Percentiles rank a stretch among this genome's conserved stretches.
phyloP scores from a whole-genome alignment of 768 basidiomycete genomes.

The Dentipellis fragilis region DNA sequence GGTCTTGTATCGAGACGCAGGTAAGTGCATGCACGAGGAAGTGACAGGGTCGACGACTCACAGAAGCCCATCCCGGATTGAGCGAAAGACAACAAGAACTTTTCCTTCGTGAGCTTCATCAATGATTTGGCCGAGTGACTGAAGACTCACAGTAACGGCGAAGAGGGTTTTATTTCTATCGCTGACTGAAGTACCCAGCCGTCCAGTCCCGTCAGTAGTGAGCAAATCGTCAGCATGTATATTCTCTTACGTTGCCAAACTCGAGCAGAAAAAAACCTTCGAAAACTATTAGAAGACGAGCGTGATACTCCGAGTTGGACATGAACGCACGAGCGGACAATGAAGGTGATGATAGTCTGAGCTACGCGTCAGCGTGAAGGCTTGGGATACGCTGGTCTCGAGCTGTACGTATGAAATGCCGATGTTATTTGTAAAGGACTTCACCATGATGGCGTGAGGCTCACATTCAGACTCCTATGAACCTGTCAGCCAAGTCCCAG shows the following conservation, averaged over 20 bases:
- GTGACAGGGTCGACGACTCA: neutral
- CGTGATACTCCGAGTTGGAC: no score
- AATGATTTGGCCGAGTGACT: no score
- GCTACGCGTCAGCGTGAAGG: neutral
- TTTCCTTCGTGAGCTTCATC: no score
- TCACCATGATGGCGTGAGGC: neutral
- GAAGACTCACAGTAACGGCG: neutral
- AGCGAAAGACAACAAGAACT: neutral
- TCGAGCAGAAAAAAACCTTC: neutral
- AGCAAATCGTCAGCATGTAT: neutral
- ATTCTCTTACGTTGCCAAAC: neutral
- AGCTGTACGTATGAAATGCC: neutral
- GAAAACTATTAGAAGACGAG: no score
- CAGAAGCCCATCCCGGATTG: neutral
- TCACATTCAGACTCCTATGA: neutral
- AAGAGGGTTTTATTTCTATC: neutral
- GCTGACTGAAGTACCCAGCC: neutral
- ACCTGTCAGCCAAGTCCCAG: neutral
- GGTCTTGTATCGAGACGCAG: neutral
- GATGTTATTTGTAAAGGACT: neutral
- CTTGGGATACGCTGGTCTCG: neutral
- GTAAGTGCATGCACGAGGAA: neutral
- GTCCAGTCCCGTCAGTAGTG: neutral
- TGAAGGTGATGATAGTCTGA: neutral
- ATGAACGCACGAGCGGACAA: neutral